Evolutionary conservation across 1,139 yeast species (phyloP), one percentile per base, ranked within the genome.

Genomic region (Pneumocystis canis): DNA sequence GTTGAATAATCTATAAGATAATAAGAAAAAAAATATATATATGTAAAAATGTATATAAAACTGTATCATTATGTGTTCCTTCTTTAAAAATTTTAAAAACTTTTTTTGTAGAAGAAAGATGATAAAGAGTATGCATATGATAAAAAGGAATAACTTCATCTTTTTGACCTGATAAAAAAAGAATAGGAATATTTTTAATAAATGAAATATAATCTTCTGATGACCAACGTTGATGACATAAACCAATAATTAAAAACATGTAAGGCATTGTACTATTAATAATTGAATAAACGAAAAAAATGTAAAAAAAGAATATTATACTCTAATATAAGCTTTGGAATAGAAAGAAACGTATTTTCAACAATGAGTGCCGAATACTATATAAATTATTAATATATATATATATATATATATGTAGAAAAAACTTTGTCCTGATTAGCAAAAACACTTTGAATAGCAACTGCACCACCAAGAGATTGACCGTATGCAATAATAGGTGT

Each of bases 391-490:
- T 18, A 9, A 31, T 35, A 6, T 32, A 35, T 14, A 35, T 18
- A 75, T 73, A 18, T 9, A 16, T 60, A 25, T 37, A 16, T 37
- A 37, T n/a, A n/a, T n/a, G 28, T 14, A 28, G 18, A 11, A 57
- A n/a, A 20, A 20, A 66, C 79, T 77, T 61, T 77, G 75, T 71
- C 69, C 47, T 69, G 67, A 41, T 71, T 67, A 30, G 70, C 67
- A 1, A 89, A 79, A 0, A 95, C 90, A 62, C 89, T 81, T 73
- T 89, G 87, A 28, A 89, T 81, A 6, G 95, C 89, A 32, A 89
- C 96, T 0, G 98, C 98, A 1, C 98, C 97, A 32, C 98, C 98
- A 31, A 92, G 77, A 4, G 96, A 87, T 64, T 97, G 79, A 1
- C 98, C 98, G 71, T 89, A 90, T 20, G 89, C 77, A 0, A 89